A percentile compares a stretch with the other conserved stretches of the same genome.
Evolutionary conservation across 495 filamentous ascomycete genomes (phyloP).

Genomic region (Cairneyella variabilis): DNA sequence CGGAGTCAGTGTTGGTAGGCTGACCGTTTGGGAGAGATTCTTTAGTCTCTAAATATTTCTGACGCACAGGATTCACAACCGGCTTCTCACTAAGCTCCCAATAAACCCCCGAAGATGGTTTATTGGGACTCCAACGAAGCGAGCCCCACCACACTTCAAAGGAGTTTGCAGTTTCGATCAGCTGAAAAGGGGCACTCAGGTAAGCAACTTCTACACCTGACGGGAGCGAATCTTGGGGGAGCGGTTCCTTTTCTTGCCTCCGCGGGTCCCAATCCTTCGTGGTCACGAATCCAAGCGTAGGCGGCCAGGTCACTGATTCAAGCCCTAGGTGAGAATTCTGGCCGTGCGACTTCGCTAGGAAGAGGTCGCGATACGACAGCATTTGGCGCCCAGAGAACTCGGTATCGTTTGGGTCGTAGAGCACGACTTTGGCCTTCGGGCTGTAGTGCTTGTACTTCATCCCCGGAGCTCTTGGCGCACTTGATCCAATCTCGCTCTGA

Average conservation of each 20-base stretch:
- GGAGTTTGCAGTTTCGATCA: too few species aligned
- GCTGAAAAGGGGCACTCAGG: too few species aligned
- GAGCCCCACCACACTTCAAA: too few species aligned
- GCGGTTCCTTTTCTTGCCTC: too few species aligned
- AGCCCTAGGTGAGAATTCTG: conserved; percentile 14
- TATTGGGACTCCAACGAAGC: too few species aligned
- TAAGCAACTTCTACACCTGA: not conserved
- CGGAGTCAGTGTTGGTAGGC: not conserved
- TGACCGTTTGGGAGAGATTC: not conserved
- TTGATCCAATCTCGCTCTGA: conserved; percentile 44
- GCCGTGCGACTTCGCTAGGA: not conserved
- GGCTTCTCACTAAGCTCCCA: not conserved
- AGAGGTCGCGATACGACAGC: not conserved
- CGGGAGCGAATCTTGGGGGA: not conserved
- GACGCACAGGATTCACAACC: not conserved
- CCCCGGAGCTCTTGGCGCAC: conserved; percentile 76
- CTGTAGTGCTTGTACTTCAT: conserved; percentile 99
- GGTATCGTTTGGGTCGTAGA: conserved; percentile 72
- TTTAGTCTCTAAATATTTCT: not conserved
- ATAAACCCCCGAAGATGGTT: not conserved
- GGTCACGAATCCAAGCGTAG: conserved; percentile 44
- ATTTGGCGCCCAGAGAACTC: not conserved
- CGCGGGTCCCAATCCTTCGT: conserved; percentile 47
- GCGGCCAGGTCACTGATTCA: conserved; percentile 31
- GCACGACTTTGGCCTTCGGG: conserved; percentile 78